phyloP scores from a whole-genome alignment of 176 grass and related monocot species.

The Zoysia pacifica region DNA sequence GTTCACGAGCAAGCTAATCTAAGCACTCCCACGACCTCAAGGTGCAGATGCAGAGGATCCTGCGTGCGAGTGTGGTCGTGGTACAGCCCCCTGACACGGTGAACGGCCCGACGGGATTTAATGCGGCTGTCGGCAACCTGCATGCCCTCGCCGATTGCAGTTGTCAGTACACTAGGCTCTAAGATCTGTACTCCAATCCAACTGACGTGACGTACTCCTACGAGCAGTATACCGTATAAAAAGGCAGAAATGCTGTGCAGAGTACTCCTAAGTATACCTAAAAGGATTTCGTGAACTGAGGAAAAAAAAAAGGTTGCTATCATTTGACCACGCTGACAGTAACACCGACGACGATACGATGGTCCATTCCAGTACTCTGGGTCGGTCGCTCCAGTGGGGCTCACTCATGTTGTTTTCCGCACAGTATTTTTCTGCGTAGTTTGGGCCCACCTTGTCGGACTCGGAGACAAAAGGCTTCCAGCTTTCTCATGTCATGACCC shows the following conservation, averaged over 20 bases:
- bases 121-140: slow-evolving; percentile 51
- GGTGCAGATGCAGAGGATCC: slow-evolving; percentile 25
- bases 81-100: slow-evolving; percentile 30
- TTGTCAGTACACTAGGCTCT: neutral
- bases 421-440: neutral
- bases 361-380: too few species aligned
- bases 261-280: too few species aligned
- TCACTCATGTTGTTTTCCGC: neutral
- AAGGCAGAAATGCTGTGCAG: too few species aligned
- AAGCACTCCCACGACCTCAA: too few species aligned
- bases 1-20: too few species aligned
- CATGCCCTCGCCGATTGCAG: too few species aligned
- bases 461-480: neutral
- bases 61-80: neutral
- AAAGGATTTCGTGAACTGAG: too few species aligned
- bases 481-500: slow-evolving; percentile 32
- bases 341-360: too few species aligned
- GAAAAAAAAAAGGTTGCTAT: too few species aligned
- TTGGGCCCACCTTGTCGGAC: neutral
- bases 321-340: too few species aligned
- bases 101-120: slow-evolving; percentile 42
- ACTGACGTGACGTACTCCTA: neutral
- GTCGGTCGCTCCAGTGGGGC: too few species aligned
- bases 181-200: slow-evolving; percentile 27
- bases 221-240: too few species aligned